A percentile compares a stretch with the other conserved stretches of the same genome.
Evolutionary conservation across 257 asterid genomes (phyloP).

Genomic region (Cynanchum wilfordii): DNA sequence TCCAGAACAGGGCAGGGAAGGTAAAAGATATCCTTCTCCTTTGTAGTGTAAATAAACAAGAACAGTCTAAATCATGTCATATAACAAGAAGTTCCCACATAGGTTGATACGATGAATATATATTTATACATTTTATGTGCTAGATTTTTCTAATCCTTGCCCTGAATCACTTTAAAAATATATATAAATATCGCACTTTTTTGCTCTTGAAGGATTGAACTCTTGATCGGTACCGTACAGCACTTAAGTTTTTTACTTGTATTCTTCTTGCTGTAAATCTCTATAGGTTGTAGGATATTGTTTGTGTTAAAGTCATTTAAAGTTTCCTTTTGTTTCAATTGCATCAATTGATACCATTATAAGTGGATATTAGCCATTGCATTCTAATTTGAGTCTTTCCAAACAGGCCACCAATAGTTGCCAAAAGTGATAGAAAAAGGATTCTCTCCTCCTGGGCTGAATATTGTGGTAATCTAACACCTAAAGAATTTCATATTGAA

Average conservation of each 20-base stretch:
- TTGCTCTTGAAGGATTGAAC: background rate
- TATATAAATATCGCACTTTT: background rate
- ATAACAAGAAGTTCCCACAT: background rate
- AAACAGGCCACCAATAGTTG: slow-evolving; percentile 79
- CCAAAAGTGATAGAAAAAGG: slow-evolving; percentile 82
- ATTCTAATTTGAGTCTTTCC: slow-evolving; percentile 10
- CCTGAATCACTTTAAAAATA: too few relatives aligned
- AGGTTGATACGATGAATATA: background rate
- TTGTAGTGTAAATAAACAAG: too few relatives aligned
- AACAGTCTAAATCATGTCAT: background rate
- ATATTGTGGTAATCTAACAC: slow-evolving; percentile 48
- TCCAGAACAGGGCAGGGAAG: too few relatives aligned
- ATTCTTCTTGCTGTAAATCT: too few relatives aligned
- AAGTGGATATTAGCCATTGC: background rate
- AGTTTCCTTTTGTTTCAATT: background rate
- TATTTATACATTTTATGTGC: too few relatives aligned
- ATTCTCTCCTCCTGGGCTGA: slow-evolving; percentile 85
- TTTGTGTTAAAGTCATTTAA: too few relatives aligned
- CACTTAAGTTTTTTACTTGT: too few relatives aligned
- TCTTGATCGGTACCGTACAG: too few relatives aligned
- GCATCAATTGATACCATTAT: background rate
- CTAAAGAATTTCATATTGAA: slow-evolving; percentile 65
- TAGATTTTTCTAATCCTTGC: background rate
- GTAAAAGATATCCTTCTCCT: background rate
- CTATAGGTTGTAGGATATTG: background rate